Evolutionary conservation across 1,139 yeast species (phyloP).

Genomic region (Kodamaea plutei): DNA sequence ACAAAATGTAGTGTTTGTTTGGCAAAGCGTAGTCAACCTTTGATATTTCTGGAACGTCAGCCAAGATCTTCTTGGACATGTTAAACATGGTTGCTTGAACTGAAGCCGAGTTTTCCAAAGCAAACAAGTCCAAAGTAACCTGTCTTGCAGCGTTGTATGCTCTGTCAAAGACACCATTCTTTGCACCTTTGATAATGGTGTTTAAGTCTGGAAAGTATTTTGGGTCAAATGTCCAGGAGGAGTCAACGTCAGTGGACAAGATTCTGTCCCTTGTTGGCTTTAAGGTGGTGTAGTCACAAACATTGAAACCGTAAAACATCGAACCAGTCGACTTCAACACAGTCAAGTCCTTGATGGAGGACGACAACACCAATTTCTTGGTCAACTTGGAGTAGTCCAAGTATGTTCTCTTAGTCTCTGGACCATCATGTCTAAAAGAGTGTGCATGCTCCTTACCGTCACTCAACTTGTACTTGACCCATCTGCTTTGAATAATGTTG

Average conservation of each 20-base stretch:
- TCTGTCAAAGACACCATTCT: constrained; percentile 59
- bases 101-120: constrained; percentile 80
- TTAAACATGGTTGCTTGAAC: constrained; percentile 96
- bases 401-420: constrained; percentile 64
- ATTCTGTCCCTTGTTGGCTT: constrained; percentile 80
- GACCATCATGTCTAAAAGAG: constrained; percentile 80
- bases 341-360: constrained; percentile 77
- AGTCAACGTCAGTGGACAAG: constrained; percentile 80
- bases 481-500: constrained; percentile 63
- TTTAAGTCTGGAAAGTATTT: constrained; percentile 46
- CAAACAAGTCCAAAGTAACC: constrained; percentile 72
- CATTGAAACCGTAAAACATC: constrained; percentile 82
- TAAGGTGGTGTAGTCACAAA: constrained; percentile 84
- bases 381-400: constrained; percentile 48
- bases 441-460: constrained; percentile 76
- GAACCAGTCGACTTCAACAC: constrained; percentile 93
- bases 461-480: constrained; percentile 68
- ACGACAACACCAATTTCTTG: constrained; percentile 52
- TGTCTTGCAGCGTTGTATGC: constrained; percentile 60
- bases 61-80: constrained; percentile 74
- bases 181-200: constrained; percentile 50
- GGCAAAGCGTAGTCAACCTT: constrained; percentile 75
- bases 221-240: constrained; percentile 65
- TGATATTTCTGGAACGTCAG: constrained; percentile 50
- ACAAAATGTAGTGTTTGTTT: constrained; percentile 83